phyloP scores from a whole-genome alignment of 805 yeast genomes.

The Metschnikowia colocasiae region DNA sequence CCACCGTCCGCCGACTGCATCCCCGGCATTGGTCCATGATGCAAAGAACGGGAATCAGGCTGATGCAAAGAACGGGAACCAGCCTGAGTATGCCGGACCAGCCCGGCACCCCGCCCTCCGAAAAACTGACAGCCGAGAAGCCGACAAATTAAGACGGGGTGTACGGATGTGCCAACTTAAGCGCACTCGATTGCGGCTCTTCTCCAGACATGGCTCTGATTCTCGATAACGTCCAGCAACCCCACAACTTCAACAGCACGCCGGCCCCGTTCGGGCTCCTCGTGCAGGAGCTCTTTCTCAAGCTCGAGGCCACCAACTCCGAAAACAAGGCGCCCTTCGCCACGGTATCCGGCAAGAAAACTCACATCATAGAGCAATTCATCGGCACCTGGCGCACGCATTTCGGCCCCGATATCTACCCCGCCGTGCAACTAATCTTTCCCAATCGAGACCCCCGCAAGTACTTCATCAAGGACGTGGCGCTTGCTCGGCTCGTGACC shows the following conservation, averaged over 20 bases:
- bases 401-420: constrained; percentile 52
- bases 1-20: no score
- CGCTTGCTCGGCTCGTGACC: constrained; percentile 47
- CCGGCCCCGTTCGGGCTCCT: constrained; percentile 18
- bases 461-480: constrained; percentile 61
- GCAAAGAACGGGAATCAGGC: no score
- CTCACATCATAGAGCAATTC: constrained; percentile 24
- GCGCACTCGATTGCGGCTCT: neutral
- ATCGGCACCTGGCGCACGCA: constrained; percentile 32
- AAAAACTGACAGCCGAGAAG: no score
- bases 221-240: constrained; percentile 16
- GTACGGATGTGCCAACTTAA: neutral
- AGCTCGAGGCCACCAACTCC: constrained; percentile 13
- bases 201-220: constrained; percentile 11
- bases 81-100: no score
- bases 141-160: neutral
- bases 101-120: no score
- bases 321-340: constrained; percentile 19
- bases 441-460: constrained; percentile 63
- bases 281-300: constrained; percentile 18
- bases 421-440: constrained; percentile 57
- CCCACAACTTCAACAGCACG: constrained; percentile 13
- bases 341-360: constrained; percentile 17
- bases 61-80: no score
- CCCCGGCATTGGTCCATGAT: no score